Evolutionary conservation across 331 rosid genomes (phyloP).

Genomic region (Phaseolus coccineus): DNA sequence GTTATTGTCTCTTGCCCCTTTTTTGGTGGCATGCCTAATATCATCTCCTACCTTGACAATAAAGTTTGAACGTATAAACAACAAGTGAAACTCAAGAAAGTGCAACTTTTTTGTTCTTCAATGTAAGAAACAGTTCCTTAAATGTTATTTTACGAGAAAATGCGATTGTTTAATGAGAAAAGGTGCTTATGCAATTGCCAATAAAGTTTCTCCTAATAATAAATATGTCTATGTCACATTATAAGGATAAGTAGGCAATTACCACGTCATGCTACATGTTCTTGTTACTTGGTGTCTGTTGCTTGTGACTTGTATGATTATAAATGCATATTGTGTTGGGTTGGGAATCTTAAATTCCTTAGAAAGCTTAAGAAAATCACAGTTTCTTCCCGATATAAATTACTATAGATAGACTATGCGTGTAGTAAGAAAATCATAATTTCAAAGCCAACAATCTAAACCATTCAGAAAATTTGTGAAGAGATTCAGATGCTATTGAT

Average conservation of each 20-base stretch:
- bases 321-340: too few relatives aligned
- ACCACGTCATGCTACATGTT: too few relatives aligned
- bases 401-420: too few relatives aligned
- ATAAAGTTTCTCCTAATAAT: neutral
- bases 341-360: too few relatives aligned
- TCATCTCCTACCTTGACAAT: neutral
- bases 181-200: neutral
- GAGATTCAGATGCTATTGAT: too few relatives aligned
- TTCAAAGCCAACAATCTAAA: too few relatives aligned
- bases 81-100: neutral
- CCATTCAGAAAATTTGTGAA: too few relatives aligned
- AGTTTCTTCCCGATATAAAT: too few relatives aligned
- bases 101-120: neutral
- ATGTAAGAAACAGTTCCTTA: neutral
- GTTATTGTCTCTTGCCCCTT: neutral
- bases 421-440: too few relatives aligned
- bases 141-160: neutral
- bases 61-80: neutral
- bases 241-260: neutral
- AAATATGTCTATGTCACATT: neutral
- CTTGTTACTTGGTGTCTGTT: too few relatives aligned
- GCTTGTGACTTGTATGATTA: too few relatives aligned
- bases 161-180: neutral
- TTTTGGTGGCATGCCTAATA: neutral
- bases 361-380: too few relatives aligned